Evolutionary conservation across 2,329 filamentous ascomycete genomes (phyloP), one percentile per base, ranked within the genome.

Genomic region (Leptographium wingfieldii): DNA sequence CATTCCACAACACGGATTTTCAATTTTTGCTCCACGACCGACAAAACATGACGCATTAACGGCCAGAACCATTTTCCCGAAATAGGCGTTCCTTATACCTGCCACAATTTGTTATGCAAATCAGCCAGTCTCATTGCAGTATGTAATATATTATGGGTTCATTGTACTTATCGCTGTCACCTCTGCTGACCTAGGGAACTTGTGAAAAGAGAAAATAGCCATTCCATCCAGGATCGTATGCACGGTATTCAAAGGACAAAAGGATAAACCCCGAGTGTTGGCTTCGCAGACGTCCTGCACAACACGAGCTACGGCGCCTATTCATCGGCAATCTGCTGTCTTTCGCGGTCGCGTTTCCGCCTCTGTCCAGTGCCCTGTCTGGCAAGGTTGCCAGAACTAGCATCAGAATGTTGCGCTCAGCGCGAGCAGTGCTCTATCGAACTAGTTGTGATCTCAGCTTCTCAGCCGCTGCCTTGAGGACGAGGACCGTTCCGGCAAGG

Each of bases 341-440:
- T 22, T 38, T n/a, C n/a, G 22, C 29, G 19, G 27, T 14, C 19
- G 5, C 3, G 7, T 19, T 14, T n/a, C 29, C 19, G 27, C 29
- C 51, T 12, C 11, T 31, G 19, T 9, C 31, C 31, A 6, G 49
- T n/a, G 12, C 49, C 7, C 49, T n/a, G 27, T 31, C 16, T 10
- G 19, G 49, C 7, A n/a, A 27, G 14, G 25, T 29, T 52, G 49
- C 7, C 25, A 16, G 16, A 31, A 33, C 49, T 9, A 31, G 49
- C 49, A 52, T 16, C 53, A 57, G 6, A 11, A 61, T 60, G 58
- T 49, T 77, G 65, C 74, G 74, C 68, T 73, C 75, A 59, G 63
- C 72, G 56, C 71, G 77, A 66, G 70, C 67, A 59, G 71, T 71
- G 38, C 65, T 78, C 40, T 69, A 71, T 54, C 72, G 72, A 65